Conservation (phyloP, 352 stramenopile species). For the Thalassiosira ordinaria region DNA sequence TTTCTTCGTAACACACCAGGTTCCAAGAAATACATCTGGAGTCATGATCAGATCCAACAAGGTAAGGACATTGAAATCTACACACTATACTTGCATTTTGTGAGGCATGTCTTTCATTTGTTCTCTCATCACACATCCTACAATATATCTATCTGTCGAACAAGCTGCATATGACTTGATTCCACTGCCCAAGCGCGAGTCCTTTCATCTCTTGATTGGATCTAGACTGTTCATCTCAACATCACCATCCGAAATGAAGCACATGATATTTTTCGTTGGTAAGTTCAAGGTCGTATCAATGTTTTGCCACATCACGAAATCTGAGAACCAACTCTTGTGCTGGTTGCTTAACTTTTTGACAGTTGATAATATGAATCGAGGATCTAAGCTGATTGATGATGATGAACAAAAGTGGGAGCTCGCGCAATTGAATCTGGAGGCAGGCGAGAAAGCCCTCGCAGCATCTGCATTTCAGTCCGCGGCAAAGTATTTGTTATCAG, state of each 20-base stretch:
- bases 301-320: no score
- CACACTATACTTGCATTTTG: not conserved
- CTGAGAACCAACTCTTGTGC: no score
- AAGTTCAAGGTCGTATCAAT: no score
- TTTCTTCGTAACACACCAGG: constrained; percentile 16
- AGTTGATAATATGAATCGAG: constrained; percentile 54
- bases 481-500: constrained; percentile 55
- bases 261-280: constrained; percentile 54
- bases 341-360: no score
- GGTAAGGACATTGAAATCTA: no score
- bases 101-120: not conserved
- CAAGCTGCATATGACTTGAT: constrained; percentile 34
- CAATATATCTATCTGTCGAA: not conserved
- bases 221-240: constrained; percentile 54
- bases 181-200: constrained; percentile 21
- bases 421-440: constrained; percentile 54
- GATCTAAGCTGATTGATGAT: constrained; percentile 34
- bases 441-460: constrained; percentile 55
- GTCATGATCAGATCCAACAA: constrained; percentile 48
- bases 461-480: constrained; percentile 59
- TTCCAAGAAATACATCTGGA: constrained; percentile 25
- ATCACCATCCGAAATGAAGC: constrained; percentile 36
- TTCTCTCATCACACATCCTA: no score
- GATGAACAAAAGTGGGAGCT: constrained; percentile 56
- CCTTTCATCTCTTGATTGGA: constrained; percentile 68